Evolutionary conservation across 768 basidiomycete genomes (phyloP).

Genomic region (Phaffia australis): DNA sequence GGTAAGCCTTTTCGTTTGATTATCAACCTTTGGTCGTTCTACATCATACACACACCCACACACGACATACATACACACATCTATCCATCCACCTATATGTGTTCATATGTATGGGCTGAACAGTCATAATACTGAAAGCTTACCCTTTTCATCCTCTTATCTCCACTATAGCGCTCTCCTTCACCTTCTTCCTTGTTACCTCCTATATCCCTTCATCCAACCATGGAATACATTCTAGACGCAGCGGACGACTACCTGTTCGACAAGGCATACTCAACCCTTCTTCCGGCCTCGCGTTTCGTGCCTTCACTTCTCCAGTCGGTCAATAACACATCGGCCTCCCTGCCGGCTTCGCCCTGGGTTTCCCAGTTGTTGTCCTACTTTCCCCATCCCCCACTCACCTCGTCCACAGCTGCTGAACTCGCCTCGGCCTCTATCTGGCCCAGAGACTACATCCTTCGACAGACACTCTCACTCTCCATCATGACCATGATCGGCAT

Average conservation of each 20-base stretch:
- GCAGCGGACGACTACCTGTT: slow-evolving; percentile 60
- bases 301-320: slow-evolving; percentile 31
- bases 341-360: slow-evolving; percentile 36
- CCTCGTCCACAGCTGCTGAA: slow-evolving; percentile 24
- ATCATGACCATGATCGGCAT: slow-evolving; percentile 69
- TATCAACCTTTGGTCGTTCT: no score
- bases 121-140: neutral
- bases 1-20: neutral
- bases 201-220: slow-evolving; percentile 11
- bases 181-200: neutral
- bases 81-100: no score
- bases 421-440: slow-evolving; percentile 44
- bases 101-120: neutral
- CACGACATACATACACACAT: neutral
- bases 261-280: slow-evolving; percentile 65
- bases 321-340: slow-evolving; percentile 25
- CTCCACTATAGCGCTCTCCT: neutral
- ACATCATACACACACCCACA: neutral
- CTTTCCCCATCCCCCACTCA: slow-evolving; percentile 25
- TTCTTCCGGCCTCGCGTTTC: slow-evolving; percentile 48
- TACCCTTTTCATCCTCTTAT: neutral
- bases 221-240: slow-evolving; percentile 75
- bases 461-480: slow-evolving; percentile 29
- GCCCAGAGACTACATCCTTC: slow-evolving; percentile 62
- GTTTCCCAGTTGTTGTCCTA: slow-evolving; percentile 36